Evolutionary conservation across 306 rosid species (phyloP).

Genomic region (Sindora glabra): DNA sequence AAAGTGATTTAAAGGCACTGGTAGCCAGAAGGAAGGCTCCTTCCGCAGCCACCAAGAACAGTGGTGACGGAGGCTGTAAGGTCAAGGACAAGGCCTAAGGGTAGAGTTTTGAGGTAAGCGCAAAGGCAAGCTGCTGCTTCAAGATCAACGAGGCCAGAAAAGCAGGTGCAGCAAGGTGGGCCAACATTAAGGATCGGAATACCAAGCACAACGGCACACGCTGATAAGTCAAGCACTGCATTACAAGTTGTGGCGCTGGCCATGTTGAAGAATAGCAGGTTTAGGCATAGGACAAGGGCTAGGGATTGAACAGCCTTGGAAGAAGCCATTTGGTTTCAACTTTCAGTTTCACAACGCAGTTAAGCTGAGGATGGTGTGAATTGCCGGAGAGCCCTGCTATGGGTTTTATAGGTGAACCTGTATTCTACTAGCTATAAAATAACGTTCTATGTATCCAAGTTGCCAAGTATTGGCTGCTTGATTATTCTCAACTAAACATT

Average conservation of each 20-base stretch:
- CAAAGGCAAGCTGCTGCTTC: constrained; percentile 40
- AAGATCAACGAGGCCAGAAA: constrained; percentile 22
- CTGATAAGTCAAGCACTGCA: constrained; percentile 27
- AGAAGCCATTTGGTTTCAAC: neutral
- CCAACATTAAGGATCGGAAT: constrained; percentile 17
- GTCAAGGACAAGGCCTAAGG: constrained; percentile 20
- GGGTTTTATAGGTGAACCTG: too few relatives aligned
- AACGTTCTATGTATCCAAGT: too few relatives aligned
- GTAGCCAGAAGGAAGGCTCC: neutral
- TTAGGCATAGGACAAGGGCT: neutral
- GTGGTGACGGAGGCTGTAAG: constrained; percentile 16
- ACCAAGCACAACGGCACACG: constrained; percentile 22
- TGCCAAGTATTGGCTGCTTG: too few relatives aligned
- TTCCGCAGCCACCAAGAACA: constrained; percentile 26
- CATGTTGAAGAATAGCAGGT: neutral
- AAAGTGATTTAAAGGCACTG: neutral
- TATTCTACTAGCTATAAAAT: too few relatives aligned
- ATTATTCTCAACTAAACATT: too few relatives aligned
- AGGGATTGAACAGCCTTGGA: neutral
- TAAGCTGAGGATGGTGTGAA: too few relatives aligned
- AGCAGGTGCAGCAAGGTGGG: constrained; percentile 27
- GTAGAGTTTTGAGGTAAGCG: constrained; percentile 27
- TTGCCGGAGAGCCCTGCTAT: too few relatives aligned
- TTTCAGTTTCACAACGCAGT: too few relatives aligned
- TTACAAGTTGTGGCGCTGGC: neutral